Percentiles rank a stretch among this genome's conserved stretches.
Evolutionary conservation across 352 stramenopile genomes (phyloP).

Genomic region (Peronospora belbahrii): DNA sequence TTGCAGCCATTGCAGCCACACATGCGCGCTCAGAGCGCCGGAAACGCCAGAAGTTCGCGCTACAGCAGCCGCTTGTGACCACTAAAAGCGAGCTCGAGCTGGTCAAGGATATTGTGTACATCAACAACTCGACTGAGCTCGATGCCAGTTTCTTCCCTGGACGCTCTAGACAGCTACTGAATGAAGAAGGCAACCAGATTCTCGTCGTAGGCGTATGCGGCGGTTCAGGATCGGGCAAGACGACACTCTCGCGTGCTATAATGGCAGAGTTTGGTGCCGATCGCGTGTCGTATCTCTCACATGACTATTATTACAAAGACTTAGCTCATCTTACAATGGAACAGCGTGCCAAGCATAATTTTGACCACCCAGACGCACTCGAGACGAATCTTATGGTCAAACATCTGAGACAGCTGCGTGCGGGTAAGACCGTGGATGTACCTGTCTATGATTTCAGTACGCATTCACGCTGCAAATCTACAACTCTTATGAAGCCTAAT

Average conservation of each 20-base stretch:
- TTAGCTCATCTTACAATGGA: conserved; percentile 81
- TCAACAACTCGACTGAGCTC: conserved; percentile 59
- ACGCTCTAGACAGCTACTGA: conserved; percentile 27
- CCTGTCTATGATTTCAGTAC: conserved; percentile 94
- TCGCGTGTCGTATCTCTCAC: conserved; percentile 91
- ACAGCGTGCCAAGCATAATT: conserved; percentile 90
- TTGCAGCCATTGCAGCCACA: conserved; percentile 39
- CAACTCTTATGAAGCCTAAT: conserved; percentile 75
- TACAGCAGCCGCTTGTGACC: conserved; percentile 37
- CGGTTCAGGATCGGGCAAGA: conserved; percentile 88
- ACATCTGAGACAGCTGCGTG: conserved; percentile 84
- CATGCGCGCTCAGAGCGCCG: conserved; percentile 38
- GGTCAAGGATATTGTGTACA: conserved; percentile 81
- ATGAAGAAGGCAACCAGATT: conserved; percentile 60
- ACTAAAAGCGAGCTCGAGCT: conserved; percentile 65
- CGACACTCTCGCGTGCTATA: conserved; percentile 85
- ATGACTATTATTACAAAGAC: conserved; percentile 97
- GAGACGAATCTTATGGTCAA: conserved; percentile 92
- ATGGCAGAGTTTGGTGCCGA: conserved; percentile 82
- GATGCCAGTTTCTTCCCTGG: conserved; percentile 35
- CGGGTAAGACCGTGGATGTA: conserved; percentile 84
- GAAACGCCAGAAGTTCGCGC: conserved; percentile 30
- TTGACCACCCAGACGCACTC: conserved; percentile 95
- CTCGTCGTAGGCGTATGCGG: conserved; percentile 89
- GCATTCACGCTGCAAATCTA: conserved; percentile 84